These are phyloP conservation scores for Phyllosticta ampelicida DNA, from an alignment of 2,329 filamentous ascomycete genomes.

Conservation along the genomic window DNA sequence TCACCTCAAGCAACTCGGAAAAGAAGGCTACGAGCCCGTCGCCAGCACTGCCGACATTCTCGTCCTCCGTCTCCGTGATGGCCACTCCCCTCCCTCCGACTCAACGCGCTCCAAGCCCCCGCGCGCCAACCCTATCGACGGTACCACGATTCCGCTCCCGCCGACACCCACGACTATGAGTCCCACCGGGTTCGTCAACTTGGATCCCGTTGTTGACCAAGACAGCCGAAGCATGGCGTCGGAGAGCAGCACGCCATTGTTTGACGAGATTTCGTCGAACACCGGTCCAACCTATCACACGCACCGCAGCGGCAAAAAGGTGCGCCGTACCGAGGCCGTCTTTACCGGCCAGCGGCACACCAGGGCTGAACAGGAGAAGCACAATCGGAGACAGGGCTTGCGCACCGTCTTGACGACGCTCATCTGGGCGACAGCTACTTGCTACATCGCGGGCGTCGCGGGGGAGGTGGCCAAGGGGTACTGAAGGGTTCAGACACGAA, in stretches of 20 bases:
- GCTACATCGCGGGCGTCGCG: constrained; percentile 9
- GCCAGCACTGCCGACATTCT: constrained; percentile 22
- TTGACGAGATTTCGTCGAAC: background rate
- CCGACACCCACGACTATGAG: constrained; percentile 8
- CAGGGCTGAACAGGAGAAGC: background rate
- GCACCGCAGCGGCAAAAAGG: constrained; percentile 1
- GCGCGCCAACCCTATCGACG: constrained; percentile 24
- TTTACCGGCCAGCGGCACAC: constrained; percentile 4
- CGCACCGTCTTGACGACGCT: constrained; percentile 3
- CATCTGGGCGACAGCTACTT: constrained; percentile 10
- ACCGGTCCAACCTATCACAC: background rate
- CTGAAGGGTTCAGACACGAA: background rate
- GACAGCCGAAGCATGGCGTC: background rate
- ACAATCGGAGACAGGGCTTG: constrained; percentile 1
- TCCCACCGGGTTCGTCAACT: constrained; percentile 10
- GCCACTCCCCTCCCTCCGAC: background rate
- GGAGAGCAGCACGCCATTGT: background rate
- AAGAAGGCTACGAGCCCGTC: constrained; percentile 18
- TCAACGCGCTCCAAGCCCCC: background rate
- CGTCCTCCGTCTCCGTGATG: constrained; percentile 17
- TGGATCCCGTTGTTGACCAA: constrained; percentile 8
- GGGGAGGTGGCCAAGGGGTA: constrained; percentile 9
- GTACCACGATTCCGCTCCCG: constrained; percentile 19
- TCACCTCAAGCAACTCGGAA: constrained; percentile 15
- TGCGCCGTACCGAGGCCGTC: constrained; percentile 7